phyloP scores from a whole-genome alignment of 345 rosid species.

The Gossypium rotundifolium region DNA sequence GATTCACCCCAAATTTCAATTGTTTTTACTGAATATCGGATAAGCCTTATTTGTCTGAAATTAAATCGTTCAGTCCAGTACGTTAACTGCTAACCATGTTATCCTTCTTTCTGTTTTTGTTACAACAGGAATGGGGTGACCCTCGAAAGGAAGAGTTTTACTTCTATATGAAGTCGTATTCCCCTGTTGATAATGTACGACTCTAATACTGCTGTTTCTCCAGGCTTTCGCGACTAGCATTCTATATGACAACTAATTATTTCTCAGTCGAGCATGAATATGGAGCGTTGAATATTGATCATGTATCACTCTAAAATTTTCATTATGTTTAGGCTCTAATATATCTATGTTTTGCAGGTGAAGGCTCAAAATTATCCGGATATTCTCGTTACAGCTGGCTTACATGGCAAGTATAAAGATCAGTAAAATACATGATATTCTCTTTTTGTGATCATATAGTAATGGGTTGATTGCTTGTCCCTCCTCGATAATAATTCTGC shows the following conservation, averaged over 20 bases:
- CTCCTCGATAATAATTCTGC: not conserved
- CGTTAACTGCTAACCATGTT: not conserved
- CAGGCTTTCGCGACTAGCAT: not conserved
- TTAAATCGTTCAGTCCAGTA: too few relatives aligned
- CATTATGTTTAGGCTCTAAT: conserved; percentile 6
- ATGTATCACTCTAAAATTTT: not conserved
- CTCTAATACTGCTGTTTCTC: not conserved
- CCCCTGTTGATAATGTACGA: conserved; percentile 88
- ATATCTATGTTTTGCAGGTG: conserved; percentile 43
- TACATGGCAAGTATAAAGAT: conserved; percentile 52
- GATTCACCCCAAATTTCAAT: not conserved
- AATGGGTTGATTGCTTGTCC: not conserved
- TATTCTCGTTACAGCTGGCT: conserved; percentile 80
- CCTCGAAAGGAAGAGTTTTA: conserved; percentile 86
- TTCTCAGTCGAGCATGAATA: not conserved
- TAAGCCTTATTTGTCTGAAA: too few relatives aligned
- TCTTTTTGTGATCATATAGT: not conserved
- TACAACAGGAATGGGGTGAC: conserved; percentile 94
- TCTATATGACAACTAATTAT: not conserved
- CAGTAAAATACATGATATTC: not conserved
- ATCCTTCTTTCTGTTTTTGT: conserved; percentile 1
- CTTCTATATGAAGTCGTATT: conserved; percentile 86
- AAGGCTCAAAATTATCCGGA: conserved; percentile 69
- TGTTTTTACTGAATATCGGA: not conserved
- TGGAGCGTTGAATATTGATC: not conserved